A percentile compares a stretch with the other conserved stretches of the same genome.
Evolutionary conservation across 768 basidiomycete genomes (phyloP).

Genomic region (Boletales sp.): DNA sequence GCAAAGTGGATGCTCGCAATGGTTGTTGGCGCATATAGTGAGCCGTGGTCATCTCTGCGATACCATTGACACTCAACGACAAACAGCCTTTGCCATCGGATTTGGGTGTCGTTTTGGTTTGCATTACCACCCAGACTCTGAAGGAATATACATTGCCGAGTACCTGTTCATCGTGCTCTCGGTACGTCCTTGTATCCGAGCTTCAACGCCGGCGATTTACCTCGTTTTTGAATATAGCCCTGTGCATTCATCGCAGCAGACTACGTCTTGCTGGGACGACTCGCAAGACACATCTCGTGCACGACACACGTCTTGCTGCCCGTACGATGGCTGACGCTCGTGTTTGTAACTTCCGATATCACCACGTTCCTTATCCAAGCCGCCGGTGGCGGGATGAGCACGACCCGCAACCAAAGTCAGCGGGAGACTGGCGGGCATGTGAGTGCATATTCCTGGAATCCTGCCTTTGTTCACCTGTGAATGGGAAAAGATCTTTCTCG

Average conservation of each 20-base stretch:
- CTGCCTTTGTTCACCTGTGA: conserved; percentile 33
- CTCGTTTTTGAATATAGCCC: conserved; percentile 36
- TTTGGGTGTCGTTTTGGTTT: conserved; percentile 54
- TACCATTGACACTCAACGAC: neutral
- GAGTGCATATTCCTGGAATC: conserved; percentile 9
- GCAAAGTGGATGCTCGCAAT: conserved; percentile 59
- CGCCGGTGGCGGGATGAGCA: conserved; percentile 2
- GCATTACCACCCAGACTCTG: conserved; percentile 49
- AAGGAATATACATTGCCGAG: conserved; percentile 50
- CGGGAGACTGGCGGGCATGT: conserved; percentile 35
- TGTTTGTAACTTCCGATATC: conserved; percentile 63
- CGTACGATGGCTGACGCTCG: conserved; percentile 45
- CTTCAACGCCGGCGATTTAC: conserved; percentile 9
- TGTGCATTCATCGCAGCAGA: conserved; percentile 73
- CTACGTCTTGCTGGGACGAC: conserved; percentile 61
- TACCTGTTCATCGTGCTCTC: conserved; percentile 61
- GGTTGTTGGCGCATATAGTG: conserved; percentile 58
- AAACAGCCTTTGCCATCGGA: conserved; percentile 53
- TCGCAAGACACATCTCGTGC: conserved; percentile 48
- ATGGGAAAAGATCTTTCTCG: conserved; percentile 48
- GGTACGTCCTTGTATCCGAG: conserved; percentile 17
- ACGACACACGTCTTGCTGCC: conserved; percentile 48
- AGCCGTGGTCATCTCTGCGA: conserved; percentile 15
- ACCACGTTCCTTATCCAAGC: conserved; percentile 67
- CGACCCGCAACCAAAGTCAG: conserved; percentile 7